Conservation (phyloP, 2,329 filamentous ascomycete genomes). For the Nigrospora sphaerica region DNA sequence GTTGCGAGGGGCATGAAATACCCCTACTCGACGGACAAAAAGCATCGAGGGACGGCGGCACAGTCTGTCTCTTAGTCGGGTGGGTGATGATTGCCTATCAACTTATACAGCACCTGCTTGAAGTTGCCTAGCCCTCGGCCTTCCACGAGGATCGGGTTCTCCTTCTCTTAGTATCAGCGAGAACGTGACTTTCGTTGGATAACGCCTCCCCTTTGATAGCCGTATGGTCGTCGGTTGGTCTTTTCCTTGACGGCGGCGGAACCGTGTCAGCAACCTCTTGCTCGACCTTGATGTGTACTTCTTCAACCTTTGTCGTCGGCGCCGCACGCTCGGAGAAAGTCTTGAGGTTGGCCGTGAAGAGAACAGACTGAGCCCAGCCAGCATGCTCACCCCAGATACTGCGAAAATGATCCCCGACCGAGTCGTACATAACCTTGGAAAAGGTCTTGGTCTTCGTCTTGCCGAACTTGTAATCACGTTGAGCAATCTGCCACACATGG, state of each 20-base stretch:
- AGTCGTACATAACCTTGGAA: slow-evolving; percentile 82
- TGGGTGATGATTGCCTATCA: no score
- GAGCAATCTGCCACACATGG: slow-evolving; percentile 97
- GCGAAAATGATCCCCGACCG: slow-evolving; percentile 84
- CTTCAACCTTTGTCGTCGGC: slow-evolving; percentile 20
- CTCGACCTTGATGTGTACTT: slow-evolving; percentile 19
- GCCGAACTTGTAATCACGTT: slow-evolving; percentile 89
- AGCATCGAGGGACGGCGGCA: no score
- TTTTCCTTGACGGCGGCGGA: slow-evolving; percentile 10
- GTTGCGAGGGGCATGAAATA: no score
- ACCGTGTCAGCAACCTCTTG: slow-evolving; percentile 10
- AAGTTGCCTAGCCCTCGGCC: no score
- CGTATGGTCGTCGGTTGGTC: no score
- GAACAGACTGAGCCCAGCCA: slow-evolving; percentile 94
- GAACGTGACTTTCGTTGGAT: no score
- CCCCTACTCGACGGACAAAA: no score
- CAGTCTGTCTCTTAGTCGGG: no score
- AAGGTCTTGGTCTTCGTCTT: slow-evolving; percentile 77
- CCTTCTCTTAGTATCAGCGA: no score
- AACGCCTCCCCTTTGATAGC: no score
- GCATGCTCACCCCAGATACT: slow-evolving; percentile 87
- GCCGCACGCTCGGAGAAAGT: slow-evolving; percentile 67
- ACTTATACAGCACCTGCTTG: no score
- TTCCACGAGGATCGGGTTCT: no score
- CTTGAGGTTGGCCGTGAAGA: slow-evolving; percentile 89